These are phyloP conservation scores for Fusarium agapanthi DNA, from an alignment of 2,329 filamentous ascomycete genomes.

Conservation along the genomic window DNA sequence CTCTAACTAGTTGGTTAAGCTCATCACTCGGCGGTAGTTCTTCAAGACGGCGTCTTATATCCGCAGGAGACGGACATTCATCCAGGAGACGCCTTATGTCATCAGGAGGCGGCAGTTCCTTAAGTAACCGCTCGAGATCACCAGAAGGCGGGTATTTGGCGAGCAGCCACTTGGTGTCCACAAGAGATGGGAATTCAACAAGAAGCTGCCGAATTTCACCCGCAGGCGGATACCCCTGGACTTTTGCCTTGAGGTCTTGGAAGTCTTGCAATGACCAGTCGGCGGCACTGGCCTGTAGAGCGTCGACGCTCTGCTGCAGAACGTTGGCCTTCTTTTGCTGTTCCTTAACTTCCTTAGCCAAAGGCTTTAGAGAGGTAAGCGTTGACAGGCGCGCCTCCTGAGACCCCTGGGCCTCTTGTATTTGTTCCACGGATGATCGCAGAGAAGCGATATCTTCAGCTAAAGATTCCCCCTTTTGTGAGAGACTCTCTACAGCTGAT, in stretches of 20 bases:
- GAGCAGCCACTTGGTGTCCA: not conserved
- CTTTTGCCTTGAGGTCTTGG: not conserved
- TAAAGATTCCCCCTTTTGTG: not conserved
- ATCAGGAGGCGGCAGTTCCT: not conserved
- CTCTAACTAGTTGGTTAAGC: not conserved
- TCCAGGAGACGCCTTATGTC: not conserved
- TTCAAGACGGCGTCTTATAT: slow-evolving; percentile 2
- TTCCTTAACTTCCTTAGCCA: not conserved
- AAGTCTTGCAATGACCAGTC: slow-evolving; percentile 1
- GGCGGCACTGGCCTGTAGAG: not conserved
- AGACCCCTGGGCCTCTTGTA: not conserved
- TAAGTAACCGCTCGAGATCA: not conserved
- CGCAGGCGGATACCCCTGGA: slow-evolving; percentile 3
- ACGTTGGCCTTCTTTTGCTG: slow-evolving; percentile 2
- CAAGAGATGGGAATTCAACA: not conserved
- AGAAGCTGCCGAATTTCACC: not conserved
- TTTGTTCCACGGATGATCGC: not conserved
- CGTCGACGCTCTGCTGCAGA: slow-evolving; percentile 1
- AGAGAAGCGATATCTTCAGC: not conserved
- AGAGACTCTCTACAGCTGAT: not conserved
- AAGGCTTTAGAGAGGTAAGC: not conserved
- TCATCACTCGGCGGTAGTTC: slow-evolving; percentile 12
- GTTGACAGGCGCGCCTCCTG: not conserved
- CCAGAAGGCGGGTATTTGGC: not conserved
- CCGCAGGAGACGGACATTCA: not conserved